Conservation (phyloP, 352 stramenopile species). For the Pythium scleroteichum region DNA sequence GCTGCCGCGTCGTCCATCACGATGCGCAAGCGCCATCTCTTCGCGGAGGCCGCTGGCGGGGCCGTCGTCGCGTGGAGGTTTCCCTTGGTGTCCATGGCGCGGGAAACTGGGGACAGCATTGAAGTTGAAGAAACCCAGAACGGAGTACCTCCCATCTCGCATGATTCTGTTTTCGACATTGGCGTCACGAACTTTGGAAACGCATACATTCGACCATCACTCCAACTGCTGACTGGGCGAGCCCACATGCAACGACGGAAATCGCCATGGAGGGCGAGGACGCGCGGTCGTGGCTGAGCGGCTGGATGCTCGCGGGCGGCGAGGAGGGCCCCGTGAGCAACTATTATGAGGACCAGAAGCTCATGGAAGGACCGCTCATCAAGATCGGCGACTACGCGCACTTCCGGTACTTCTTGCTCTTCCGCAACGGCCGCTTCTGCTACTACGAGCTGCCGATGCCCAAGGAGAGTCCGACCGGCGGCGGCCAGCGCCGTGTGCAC, state of each 20-base stretch:
- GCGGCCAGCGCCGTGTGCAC: conserved; percentile 44
- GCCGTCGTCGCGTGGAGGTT: conserved; percentile 18
- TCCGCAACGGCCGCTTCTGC: conserved; percentile 80
- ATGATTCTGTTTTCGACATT: conserved; percentile 26
- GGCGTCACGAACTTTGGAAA: conserved; percentile 24
- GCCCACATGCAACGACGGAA: conserved; percentile 1
- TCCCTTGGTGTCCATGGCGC: conserved; percentile 7
- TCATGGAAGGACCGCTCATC: conserved; percentile 86
- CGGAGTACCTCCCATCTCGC: conserved; percentile 1
- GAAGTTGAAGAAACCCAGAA: conserved; percentile 18
- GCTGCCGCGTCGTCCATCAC: conserved; percentile 16
- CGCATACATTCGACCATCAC: conserved; percentile 9
- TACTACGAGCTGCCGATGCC: conserved; percentile 86
- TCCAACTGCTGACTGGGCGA: conserved; percentile 1
- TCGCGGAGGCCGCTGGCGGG: conserved; percentile 21
- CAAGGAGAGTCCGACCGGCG: conserved; percentile 24
- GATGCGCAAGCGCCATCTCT: conserved; percentile 27
- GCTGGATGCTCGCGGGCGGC: conserved; percentile 42
- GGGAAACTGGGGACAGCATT: conserved; percentile 20
- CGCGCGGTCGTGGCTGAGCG: conserved; percentile 46
- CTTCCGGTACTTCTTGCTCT: conserved; percentile 86
- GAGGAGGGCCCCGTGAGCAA: conserved; percentile 69
- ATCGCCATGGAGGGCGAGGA: conserved; percentile 26
- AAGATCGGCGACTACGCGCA: conserved; percentile 87
- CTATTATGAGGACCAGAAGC: conserved; percentile 83